Base-by-base conservation (phyloP, 2,329 filamentous ascomycete genomes). In the Xylaria sp. region DNA sequence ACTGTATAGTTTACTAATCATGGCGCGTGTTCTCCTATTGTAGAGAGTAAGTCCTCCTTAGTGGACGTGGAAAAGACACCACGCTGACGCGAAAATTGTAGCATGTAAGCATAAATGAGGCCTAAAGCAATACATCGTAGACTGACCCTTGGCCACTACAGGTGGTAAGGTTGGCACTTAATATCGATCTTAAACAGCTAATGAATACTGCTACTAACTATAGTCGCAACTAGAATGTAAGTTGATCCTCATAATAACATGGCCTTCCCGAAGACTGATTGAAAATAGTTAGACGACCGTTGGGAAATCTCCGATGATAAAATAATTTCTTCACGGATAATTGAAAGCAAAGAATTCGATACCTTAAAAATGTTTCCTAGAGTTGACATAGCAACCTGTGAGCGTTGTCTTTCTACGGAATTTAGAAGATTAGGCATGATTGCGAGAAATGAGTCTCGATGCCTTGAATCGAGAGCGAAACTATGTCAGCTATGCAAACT, bases 21-120 rank as follows among this genome's bases (percentile, higher is more conserved):
- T 15, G 13, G 23, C 5, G 39, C 32, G 3, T 56, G 8, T 34
- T 55, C 18, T n/a, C 20, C 2, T 23, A 28, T 4, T 2, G 32
- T 15, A 69, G 66, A 65, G 20, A 65, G 66, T 65, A 58, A 69
- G 66, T 51, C 46, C 32, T 6, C 4, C 39, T 4, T 15, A 6
- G 18, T 6, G 5, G 37, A 12, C 20, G n/a, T 2, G 4, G 7
- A 23, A 20, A n/a, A 39, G 15, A 7, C 2, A 9, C 12, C 1
- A 25, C 2, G 25, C 65, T 67, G 10, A 67, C 46, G 9, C 23
- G 7, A 58, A 32, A n/a, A 52, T 1, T 37, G 15, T n/a, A 67
- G 65, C 65, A 67, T 46, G 65, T 67, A 20, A 66, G 65, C 18
- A 10, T 51, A 52, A 32, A 8, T 25, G 0, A 8, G 18, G 12